Base-by-base conservation (phyloP, 2,329 filamentous ascomycete genomes). In the Sporothrix sp. region DNA sequence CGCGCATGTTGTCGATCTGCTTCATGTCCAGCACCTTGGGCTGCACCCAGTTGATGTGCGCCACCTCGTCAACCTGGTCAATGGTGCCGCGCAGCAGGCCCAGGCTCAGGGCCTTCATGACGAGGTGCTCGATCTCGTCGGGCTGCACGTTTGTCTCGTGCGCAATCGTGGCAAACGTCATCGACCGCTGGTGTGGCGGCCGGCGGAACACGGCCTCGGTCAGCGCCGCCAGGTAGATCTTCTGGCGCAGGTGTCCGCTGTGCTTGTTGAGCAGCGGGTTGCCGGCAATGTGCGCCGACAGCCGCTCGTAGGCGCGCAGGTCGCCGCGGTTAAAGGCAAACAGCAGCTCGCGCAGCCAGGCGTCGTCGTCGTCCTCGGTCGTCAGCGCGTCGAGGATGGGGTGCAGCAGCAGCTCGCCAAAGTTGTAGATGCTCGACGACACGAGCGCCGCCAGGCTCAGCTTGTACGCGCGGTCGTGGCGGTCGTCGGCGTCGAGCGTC, bases 21-120 rank as follows among this genome's bases (percentile, higher is more conserved):
- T 81, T 82, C 81, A 90, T 88, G 67, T 97, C 93, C 58, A 98
- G 71, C 28, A 98, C 90, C 78, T 97, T 97, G 20, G 93, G 93
- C 72, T 98, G 93, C 53, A 98, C 93, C 93, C 93, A 98, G 62
- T 91, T 91, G 69, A 98, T 96, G 65, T 90, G 82, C 38, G 93
- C 93, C 58, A 97, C 82, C 68, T 90, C 84, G 43, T 88, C 88
- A 28, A 98, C 93, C 71, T 98, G 91, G 66, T 98, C 93, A 61
- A 98, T 97, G 51, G 86, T 93, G 40, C 93, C 93, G 59, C 85
- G 80, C 59, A 98, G 72, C 59, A 98, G 73, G 1, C 93, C 93
- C 59, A 98, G 70, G 63, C 90, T 96, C 61, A 98, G 71, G n/a
- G 93, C 93, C 75, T 96, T 97, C 93, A 98, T 98, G 62, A 98